Percentiles rank a stretch among this genome's conserved stretches.
phyloP scores from a whole-genome alignment of 768 basidiomycete species.

The Xanthoconium stramineum region DNA sequence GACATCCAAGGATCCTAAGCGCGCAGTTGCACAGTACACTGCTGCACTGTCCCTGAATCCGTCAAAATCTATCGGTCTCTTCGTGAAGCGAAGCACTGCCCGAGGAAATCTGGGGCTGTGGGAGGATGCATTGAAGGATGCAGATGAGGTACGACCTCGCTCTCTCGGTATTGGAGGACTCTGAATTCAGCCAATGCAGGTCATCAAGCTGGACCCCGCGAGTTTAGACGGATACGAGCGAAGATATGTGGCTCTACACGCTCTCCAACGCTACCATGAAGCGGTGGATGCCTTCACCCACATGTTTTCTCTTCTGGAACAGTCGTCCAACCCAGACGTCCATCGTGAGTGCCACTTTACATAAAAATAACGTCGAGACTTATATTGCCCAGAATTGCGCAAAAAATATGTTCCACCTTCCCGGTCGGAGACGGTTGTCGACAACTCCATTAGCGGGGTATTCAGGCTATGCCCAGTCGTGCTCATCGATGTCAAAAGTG shows the following conservation, averaged over 20 bases:
- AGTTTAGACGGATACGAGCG: background rate
- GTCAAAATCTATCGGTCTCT: background rate
- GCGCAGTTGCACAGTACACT: background rate
- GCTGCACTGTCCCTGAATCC: background rate
- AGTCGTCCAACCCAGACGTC: background rate
- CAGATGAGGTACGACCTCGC: constrained; percentile 4
- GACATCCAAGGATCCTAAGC: background rate
- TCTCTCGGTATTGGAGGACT: accelerated
- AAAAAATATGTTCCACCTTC: background rate
- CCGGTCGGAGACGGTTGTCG: background rate
- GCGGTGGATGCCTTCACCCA: background rate
- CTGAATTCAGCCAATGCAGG: background rate
- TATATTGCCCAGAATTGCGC: background rate
- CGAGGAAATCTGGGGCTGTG: background rate
- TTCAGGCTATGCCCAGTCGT: background rate
- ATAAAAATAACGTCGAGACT: accelerated
- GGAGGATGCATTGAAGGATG: constrained; percentile 11
- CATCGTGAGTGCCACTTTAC: background rate
- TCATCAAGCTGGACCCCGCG: background rate
- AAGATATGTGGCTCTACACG: constrained; percentile 1
- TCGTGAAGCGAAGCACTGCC: constrained; percentile 8
- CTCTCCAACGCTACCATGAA: background rate
- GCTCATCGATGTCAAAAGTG: background rate
- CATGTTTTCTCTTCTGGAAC: background rate
- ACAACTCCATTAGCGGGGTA: background rate